Conservation (phyloP, 768 basidiomycete genomes). For the Gelatoporia subvermispora region DNA sequence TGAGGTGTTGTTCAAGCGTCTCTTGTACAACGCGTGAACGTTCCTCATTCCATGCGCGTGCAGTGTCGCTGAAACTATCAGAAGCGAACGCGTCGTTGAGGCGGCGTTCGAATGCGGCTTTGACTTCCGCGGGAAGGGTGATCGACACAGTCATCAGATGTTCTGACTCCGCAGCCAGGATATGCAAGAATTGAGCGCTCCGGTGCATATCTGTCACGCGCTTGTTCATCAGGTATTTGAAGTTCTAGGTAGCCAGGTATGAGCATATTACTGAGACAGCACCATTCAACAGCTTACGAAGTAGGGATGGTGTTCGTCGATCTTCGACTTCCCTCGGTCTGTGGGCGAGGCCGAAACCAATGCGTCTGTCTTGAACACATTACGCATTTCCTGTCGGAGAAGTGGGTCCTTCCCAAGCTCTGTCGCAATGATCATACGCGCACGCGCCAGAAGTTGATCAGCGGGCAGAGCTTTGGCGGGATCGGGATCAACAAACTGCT, state of each 20-base stretch:
- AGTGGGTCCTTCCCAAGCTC: conserved; percentile 93
- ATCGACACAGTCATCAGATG: conserved; percentile 78
- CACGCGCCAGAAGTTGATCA: conserved; percentile 67
- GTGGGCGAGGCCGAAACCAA: conserved; percentile 80
- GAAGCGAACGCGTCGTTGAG: conserved; percentile 82
- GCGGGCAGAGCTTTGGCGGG: conserved; percentile 49
- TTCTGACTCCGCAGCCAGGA: conserved; percentile 87
- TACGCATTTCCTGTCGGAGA: conserved; percentile 72
- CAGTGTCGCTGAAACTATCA: conserved; percentile 78
- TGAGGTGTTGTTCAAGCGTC: conserved; percentile 72
- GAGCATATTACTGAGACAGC: neutral
- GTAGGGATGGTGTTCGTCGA: conserved; percentile 68
- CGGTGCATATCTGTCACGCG: conserved; percentile 64
- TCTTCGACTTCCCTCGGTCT: conserved; percentile 75
- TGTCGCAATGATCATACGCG: conserved; percentile 79
- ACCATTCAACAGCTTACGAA: conserved; percentile 43
- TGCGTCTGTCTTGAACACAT: conserved; percentile 69
- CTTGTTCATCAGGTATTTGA: conserved; percentile 90
- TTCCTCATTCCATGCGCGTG: conserved; percentile 88
- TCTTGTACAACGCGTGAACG: conserved; percentile 75
- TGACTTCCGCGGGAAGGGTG: conserved; percentile 55
- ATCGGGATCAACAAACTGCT: conserved; percentile 77
- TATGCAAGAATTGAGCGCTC: conserved; percentile 80
- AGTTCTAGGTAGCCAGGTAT: conserved; percentile 51
- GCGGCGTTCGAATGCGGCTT: conserved; percentile 64